A percentile compares a stretch with the other conserved stretches of the same genome.
Evolutionary conservation across 495 filamentous ascomycete genomes (phyloP).

Genomic region (Lasiosphaeriaceae sp.): DNA sequence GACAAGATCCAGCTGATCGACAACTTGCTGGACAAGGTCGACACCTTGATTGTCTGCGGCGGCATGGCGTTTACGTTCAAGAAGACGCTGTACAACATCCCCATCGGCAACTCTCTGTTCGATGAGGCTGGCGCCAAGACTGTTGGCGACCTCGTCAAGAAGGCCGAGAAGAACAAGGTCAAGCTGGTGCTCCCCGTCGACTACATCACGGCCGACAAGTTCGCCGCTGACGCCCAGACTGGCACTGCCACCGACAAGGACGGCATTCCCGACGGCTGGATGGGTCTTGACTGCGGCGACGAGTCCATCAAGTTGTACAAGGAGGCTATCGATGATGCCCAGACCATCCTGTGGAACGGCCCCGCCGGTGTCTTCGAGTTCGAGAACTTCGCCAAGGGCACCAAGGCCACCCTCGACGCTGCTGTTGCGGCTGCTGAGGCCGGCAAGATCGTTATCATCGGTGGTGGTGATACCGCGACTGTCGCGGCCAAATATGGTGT

Average conservation of each 20-base stretch:
- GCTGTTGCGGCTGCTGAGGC: constrained; percentile 72
- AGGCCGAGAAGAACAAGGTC: constrained; percentile 94
- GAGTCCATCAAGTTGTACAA: constrained; percentile 83
- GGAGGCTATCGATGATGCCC: constrained; percentile 75
- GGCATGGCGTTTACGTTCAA: constrained; percentile 99
- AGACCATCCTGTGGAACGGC: constrained; percentile 99
- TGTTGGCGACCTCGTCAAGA: constrained; percentile 80
- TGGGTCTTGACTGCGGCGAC: constrained; percentile 92
- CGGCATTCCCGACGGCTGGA: constrained; percentile 94
- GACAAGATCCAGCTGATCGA: constrained; percentile 99
- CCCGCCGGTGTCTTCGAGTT: constrained; percentile 97
- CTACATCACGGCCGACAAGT: constrained; percentile 95
- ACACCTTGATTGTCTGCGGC: constrained; percentile 94
- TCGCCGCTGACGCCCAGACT: constrained; percentile 75
- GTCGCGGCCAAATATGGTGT: constrained; percentile 95
- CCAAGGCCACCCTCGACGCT: constrained; percentile 84
- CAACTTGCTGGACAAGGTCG: constrained; percentile 94
- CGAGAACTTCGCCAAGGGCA: constrained; percentile 86
- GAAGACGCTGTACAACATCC: constrained; percentile 87
- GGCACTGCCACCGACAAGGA: constrained; percentile 80
- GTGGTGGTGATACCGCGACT: constrained; percentile 96
- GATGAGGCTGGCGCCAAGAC: constrained; percentile 95
- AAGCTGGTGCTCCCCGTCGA: constrained; percentile 91
- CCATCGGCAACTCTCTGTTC: constrained; percentile 89
- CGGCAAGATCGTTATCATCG: constrained; percentile 94